Evolutionary conservation across 306 rosid genomes (phyloP).

Genomic region (barrel medic (Medicago truncatula)): MtrunA17r5.0-ANR NC_053048.1:48356001-48356500

Average conservation of each 20-base stretch:
- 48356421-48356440: neutral
- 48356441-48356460: neutral
- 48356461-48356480: neutral
- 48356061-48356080: slow-evolving; percentile 61
- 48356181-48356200: neutral
- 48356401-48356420: neutral
- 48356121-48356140: neutral
- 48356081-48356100: slow-evolving; percentile 79
- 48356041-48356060: slow-evolving; percentile 68
- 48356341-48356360: too few species aligned
- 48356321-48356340: neutral
- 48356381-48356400: neutral
- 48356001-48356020: slow-evolving; percentile 47
- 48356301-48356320: too few species aligned
- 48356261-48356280: slow-evolving; percentile 99
- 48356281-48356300: slow-evolving; percentile 19
- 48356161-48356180: too few species aligned
- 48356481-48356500: neutral
- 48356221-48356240: slow-evolving; percentile 36
- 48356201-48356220: neutral
- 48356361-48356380: neutral
- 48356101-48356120: slow-evolving; percentile 87
- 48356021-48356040: slow-evolving; percentile 44
- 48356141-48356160: too few species aligned
- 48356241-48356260: slow-evolving; percentile 89